Evolutionary conservation across 345 rosid genomes (phyloP), one percentile per base, ranked within the genome.

Genomic region (Populus alba): DNA sequence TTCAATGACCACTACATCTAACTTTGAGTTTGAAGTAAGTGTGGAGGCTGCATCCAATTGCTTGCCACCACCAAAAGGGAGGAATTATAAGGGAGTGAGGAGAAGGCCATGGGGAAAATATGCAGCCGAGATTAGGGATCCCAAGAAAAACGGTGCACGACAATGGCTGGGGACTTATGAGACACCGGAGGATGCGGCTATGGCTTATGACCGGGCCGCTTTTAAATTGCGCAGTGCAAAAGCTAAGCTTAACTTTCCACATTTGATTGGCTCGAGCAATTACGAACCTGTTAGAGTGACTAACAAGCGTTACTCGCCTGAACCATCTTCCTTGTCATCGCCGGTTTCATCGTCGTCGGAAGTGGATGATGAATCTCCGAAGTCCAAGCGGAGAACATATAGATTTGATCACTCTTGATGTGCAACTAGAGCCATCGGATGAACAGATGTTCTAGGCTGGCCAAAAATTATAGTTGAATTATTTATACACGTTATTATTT

Each of bases 91-190:
- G 29, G 83, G 87, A 1, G 85, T 86, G 43, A 83, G 83, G 84
- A 83, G 88, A 61, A 77, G 97, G 78, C 91, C 92, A 22, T 88
- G 92, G 97, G 94, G 97, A 62, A 90, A 87, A 68, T 90, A 80
- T 51, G 92, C 91, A 43, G 94, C 94, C 45, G 94, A 90, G 89
- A 87, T 92, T 1, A 86, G 92, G 31, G 92, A 87, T 68, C 92
- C 92, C 25, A 88, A 87, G 83, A 89, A 81, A 78, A 90, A 89
- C 23, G 93, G 93, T 2, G 87, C 92, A 0, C 87, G 94, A 71
- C 70, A 77, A 62, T 92, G 97, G 97, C 92, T 90, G 0, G 93
- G 94, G 68, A 90, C 93, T 1, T 89, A 90, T 77, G 89, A 85
- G 84, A 85, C 82, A n/a, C 85, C 91, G 1, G 89, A 89, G 78